These are phyloP conservation scores for Silene latifolia DNA, from an alignment of 148 eudicot species.

Conservation along the genomic window DNA sequence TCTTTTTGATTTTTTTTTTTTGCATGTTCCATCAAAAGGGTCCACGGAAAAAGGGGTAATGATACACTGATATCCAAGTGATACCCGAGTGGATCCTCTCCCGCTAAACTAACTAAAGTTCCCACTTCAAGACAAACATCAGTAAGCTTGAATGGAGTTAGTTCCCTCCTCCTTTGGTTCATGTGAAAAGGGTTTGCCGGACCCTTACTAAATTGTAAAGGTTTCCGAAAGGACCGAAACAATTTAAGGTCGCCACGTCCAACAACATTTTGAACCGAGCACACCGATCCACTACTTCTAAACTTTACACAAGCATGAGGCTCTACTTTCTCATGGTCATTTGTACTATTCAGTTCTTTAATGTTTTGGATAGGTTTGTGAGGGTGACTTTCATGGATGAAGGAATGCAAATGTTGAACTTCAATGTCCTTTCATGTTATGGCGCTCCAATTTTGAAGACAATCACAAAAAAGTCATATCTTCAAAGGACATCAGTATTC, in stretches of 20 bases:
- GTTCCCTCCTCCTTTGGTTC: slow-evolving; percentile 52
- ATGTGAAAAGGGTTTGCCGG: slow-evolving; percentile 60
- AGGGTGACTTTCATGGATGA: slow-evolving; percentile 92
- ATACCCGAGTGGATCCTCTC: slow-evolving; percentile 61
- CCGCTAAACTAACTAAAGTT: slow-evolving; percentile 49
- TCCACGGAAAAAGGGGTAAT: slow-evolving; percentile 49
- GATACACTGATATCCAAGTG: slow-evolving; percentile 13
- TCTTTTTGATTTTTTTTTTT: slow-evolving; percentile 44
- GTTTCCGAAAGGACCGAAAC: slow-evolving; percentile 23
- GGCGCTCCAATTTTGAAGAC: slow-evolving; percentile 57
- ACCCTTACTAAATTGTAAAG: slow-evolving; percentile 52
- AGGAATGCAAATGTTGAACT: slow-evolving; percentile 64
- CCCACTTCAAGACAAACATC: slow-evolving; percentile 62
- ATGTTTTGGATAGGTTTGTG: slow-evolving; percentile 67
- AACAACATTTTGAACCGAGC: slow-evolving; percentile 38
- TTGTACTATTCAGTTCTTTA: slow-evolving; percentile 23
- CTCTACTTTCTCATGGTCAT: slow-evolving; percentile 52
- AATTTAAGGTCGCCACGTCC: slow-evolving; percentile 40
- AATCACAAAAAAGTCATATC: slow-evolving; percentile 32
- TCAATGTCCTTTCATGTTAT: slow-evolving; percentile 47
- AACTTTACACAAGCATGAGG: slow-evolving; percentile 92
- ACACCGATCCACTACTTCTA: slow-evolving; percentile 43
- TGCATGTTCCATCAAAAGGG: slow-evolving; percentile 69
- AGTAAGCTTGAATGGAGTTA: slow-evolving; percentile 45
- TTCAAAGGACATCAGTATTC: slow-evolving; percentile 56